Base-by-base conservation (phyloP, 1,284 basidiomycete genomes). In the Rhodotorula sp. region DNA sequence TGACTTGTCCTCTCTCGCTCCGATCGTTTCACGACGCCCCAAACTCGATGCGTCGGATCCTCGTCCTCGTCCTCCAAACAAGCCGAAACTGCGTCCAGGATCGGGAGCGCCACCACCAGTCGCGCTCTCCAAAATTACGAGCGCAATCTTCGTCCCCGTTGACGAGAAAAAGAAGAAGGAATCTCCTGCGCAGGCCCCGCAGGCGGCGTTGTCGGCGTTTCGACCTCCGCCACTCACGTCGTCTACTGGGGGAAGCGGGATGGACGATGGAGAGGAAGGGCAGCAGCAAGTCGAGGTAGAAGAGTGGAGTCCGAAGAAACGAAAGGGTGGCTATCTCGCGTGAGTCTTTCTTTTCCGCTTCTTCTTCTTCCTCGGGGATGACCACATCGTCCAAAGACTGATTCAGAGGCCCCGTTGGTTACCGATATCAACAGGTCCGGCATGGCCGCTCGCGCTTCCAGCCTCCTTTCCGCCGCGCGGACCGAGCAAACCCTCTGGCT, bases 201-300 rank as follows among this genome's bases (percentile, higher is more conserved):
- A 43, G 38, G 38, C 38, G 38, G 38, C 38, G 10, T 43, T 43
- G 38, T 43, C 38, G 38, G 38, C 38, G 10, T 43, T 43, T 43
- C 38, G 38, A 43, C 38, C 38, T 14, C 38, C 38, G 12, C 38
- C 38, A 43, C 38, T 12, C 10, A 12, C 8, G 59, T 60, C 66
- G 14, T 48, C 47, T 10, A 15, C 38, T 5, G 2, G 34, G 2
- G 10, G 19, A 16, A 12, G 5, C 54, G n/a, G 26, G n/a, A 8
- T 16, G 31, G 38, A 43, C 38, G 38, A 43, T 1, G 19, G 31
- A 26, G 8, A 28, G 31, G 47, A 14, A 0, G 59, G 45, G 2
- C 50, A 26, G 2, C 50, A 26, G 10, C 60, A 8, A 79, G 78
- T 80, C 54, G 78, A 78, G 56, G 76, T 81, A 10, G 78, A 78